Conservation (phyloP, 352 stramenopile genomes). For the Phytophthora europaea region DNA sequence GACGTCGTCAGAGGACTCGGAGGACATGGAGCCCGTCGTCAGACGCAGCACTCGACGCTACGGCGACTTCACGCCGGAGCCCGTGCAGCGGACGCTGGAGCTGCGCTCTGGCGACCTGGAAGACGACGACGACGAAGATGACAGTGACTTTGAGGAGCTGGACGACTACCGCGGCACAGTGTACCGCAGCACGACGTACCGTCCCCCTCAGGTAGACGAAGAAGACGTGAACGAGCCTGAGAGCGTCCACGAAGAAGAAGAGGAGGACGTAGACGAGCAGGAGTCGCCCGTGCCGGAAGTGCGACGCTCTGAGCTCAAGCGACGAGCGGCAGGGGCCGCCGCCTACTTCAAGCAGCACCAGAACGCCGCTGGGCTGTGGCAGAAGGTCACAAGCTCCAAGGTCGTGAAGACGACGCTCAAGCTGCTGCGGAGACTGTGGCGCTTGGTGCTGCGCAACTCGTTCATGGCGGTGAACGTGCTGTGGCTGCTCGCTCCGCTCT, state of each 20-base stretch:
- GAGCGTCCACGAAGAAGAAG: constrained; percentile 39
- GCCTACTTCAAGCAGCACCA: constrained; percentile 35
- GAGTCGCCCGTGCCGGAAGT: constrained; percentile 16
- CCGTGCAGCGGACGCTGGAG: constrained; percentile 71
- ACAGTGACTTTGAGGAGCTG: constrained; percentile 52
- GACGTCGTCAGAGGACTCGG: constrained; percentile 33
- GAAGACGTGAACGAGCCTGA: constrained; percentile 42
- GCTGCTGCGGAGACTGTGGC: constrained; percentile 52
- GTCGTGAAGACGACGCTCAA: constrained; percentile 39
- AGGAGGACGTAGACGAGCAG: constrained; percentile 39
- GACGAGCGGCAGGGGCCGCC: constrained; percentile 43
- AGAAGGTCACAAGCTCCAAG: constrained; percentile 27
- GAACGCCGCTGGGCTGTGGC: constrained; percentile 3
- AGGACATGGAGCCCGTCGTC: constrained; percentile 19
- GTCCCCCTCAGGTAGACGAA: constrained; percentile 24
- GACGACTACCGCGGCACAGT: constrained; percentile 42
- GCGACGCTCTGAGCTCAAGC: constrained; percentile 45
- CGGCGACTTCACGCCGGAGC: constrained; percentile 54
- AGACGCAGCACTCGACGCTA: constrained; percentile 15
- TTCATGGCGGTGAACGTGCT: constrained; percentile 83
- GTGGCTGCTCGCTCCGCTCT: constrained; percentile 77
- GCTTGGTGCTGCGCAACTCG: constrained; percentile 66
- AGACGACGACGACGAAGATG: constrained; percentile 50
- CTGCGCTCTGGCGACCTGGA: constrained; percentile 55
- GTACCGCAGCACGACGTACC: constrained; percentile 39